Base-by-base conservation (phyloP, 192 early-diverging fungal genomes). In the Coemansia asiatica region DNA sequence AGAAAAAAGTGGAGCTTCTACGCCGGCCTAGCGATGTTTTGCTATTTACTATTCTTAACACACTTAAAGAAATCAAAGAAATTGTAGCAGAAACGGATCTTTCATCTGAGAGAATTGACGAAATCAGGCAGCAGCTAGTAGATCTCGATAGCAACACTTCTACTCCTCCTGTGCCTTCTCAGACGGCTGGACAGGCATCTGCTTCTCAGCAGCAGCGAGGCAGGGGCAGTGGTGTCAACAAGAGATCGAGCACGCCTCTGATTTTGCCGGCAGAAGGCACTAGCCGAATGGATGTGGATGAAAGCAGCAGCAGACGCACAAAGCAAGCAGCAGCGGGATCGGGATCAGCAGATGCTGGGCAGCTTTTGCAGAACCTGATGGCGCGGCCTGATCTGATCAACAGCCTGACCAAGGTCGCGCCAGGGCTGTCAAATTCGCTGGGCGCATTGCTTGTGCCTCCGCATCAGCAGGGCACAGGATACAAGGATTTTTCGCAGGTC, bases 1-100 rank as follows among this genome's bases (percentile, higher is more conserved):
- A 79, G 31, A 79, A 79, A 64, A 61, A 69, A 31, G 67, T 79
- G 7, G 76, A 79, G 61, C 50, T 74, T 47, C 61, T 74, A 7
- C 76, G 76, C 35, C 54, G 71, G 38, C 76, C 76, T 28, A 74
- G 65, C 68, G 76, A 79, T 15, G 49, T 61, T 10, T 12, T 59
- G 28, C 48, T 79, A 59, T 79, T 73, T 51, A 60, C 60, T 1
- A 64, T 66, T 18, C 60, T 73, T n/a, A 65, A 67, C 33, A 66
- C 58, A 25, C 68, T 79, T 18, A 73, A 74, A 18, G 57, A 61
- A 3, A 67, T 73, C 54, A 79, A 79, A 57, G 57, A 62, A 13
- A 50, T 56, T 28, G 67, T 73, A 21, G 31, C 68, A 36, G 67
- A 67, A 13, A 54, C 71, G 3, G 66, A 67, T 46, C 61, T 79